Evolutionary conservation across 2,329 filamentous ascomycete genomes (phyloP).

Genomic region (Cryphonectria nitschkei): DNA sequence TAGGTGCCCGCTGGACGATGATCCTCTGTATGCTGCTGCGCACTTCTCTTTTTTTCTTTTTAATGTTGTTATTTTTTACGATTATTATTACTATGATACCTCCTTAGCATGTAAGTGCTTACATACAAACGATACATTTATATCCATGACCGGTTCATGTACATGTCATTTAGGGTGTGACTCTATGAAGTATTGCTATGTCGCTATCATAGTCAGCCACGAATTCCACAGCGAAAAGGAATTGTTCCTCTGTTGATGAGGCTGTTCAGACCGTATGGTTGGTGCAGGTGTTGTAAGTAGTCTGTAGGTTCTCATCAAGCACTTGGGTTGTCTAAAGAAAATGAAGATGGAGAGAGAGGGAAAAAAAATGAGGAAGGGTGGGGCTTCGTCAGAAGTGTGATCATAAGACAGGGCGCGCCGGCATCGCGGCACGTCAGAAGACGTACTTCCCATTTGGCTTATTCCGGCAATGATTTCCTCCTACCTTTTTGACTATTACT

Average conservation of each 20-base stretch:
- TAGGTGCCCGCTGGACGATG: neutral
- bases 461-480: constrained; percentile 8
- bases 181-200: neutral
- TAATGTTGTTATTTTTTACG: too few relatives aligned
- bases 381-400: neutral
- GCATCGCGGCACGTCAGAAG: constrained; percentile 14
- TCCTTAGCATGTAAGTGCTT: neutral
- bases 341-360: too few relatives aligned
- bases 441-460: constrained; percentile 6
- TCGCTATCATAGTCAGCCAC: too few relatives aligned
- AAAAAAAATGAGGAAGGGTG: neutral
- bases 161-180: neutral
- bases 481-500: neutral
- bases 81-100: constrained; percentile 3
- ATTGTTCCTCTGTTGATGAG: too few relatives aligned
- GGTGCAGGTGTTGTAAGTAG: too few relatives aligned
- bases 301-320: neutral
- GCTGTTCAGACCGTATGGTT: too few relatives aligned
- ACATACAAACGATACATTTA: neutral
- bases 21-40: neutral
- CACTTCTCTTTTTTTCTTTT: neutral
- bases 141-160: neutral
- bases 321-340: neutral
- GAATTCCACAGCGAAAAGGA: too few relatives aligned
- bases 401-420: constrained; percentile 14